Base-by-base conservation (phyloP, 331 rosid species). In the Quercus tomentella region DNA sequence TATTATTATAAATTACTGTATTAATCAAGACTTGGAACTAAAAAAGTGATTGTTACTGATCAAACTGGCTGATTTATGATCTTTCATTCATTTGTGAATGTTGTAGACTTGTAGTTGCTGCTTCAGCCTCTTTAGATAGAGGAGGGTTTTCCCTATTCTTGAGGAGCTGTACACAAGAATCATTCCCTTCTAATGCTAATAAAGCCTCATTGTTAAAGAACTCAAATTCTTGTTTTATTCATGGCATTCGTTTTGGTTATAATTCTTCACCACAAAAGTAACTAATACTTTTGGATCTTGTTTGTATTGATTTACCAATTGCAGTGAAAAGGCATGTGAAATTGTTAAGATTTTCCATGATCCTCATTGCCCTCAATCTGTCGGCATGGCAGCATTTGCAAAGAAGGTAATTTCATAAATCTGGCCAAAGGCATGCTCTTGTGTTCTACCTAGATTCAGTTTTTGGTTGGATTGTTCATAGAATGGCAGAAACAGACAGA, bases 311-410 rank as follows among this genome's bases (percentile, higher is more conserved):
- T 82, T 55, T 70, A 12, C 69, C 57, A 81, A 78, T 45, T 91
- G 88, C 82, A 92, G 97, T 75, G 81, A 89, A 74, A 92, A 92
- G 84, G 89, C 93, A 43, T 55, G 33, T 12, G 93, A 87, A 21
- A 87, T 92, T 43, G 63, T 76, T 71, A 82, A 83, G 75, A 81
- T 89, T 83, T 77, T 92, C 71, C 80, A 81, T 60, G 87, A 80
- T 80, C 81, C 87, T 51, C 82, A 49, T 43, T 84, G 82, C 74
- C 97, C 93, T 49, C 92, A 74, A 73, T 82, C 93, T 76, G 72
- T 90, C 81, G 80, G 89, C 78, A 16, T 73, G 76, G 91, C 76
- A 87, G 84, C 76, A 45, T 90, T 92, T 81, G 89, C 88, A 49
- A 91, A 86, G 76, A 92, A 87, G 95, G 97, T 87, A 74, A 65